Evolutionary conservation across 2,329 filamentous ascomycete species (phyloP), one percentile per base, ranked within the genome.

Genomic region (Plectosphaerella cucumerina): DNA sequence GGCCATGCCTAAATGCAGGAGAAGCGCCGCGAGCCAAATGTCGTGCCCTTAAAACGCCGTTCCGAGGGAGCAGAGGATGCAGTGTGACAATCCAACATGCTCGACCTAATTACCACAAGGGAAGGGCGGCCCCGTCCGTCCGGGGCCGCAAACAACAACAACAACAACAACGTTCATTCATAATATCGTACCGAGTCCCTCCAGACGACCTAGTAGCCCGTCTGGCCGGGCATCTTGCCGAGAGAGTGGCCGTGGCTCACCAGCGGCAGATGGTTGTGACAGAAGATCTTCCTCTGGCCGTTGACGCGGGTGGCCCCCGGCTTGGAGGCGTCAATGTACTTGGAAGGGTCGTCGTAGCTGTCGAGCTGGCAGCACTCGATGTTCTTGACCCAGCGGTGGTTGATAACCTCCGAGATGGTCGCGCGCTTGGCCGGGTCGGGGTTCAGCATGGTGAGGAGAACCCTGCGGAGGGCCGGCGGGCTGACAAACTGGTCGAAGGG

Each of bases 371-470:
- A 95, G 70, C 90, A 94, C 59, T 92, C 87, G 39, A 91, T 81
- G 48, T 77, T 80, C 70, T 82, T 86, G 60, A 94, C 72, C 78
- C 84, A 90, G n/a, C 85, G 76, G 59, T 88, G 82, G 55, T 78
- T 82, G 49, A 90, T 70, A 1, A 89, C 83, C 1, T 89, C 81
- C 6, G 77, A 70, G 47, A 94, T 88, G 23, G 77, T 81, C 58
- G 87, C 83, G 41, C 91, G 86, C 63, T 83, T 83, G 8, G 71
- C 67, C 0, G 91, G 89, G 57, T 91, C 74, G 0, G 90, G 90
- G 65, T 96, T 85, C 31, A 96, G 77, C 90, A 96, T 95, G 64
- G 82, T 84, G 47, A 94, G 71, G 11, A 96, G 70, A 5, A 95
- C 71, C 11, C 85, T 82, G 53, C 86, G 84, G 51, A 92, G 75